Conservation (phyloP, 129 eudicot species). For the Erigeron canadensis region DNA sequence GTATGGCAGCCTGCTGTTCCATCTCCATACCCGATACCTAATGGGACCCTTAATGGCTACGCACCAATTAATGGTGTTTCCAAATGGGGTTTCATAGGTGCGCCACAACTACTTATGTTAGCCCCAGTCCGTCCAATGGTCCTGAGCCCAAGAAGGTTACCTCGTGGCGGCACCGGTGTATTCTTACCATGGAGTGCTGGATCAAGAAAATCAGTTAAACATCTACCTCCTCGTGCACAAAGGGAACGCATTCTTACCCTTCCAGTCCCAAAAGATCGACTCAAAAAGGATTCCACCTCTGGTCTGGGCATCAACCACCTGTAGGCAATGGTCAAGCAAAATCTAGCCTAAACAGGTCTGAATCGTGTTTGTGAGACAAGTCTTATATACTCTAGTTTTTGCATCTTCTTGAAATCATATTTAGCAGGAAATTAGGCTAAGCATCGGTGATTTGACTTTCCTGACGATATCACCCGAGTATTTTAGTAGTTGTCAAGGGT, state of each 20-base stretch:
- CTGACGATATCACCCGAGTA: constrained; percentile 19
- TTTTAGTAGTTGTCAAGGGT: constrained; percentile 15
- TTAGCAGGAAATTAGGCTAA: constrained; percentile 15
- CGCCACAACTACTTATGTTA: constrained; percentile 67
- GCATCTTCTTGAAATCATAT: background rate
- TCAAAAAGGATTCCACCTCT: constrained; percentile 42
- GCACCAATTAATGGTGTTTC: constrained; percentile 44
- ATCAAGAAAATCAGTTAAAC: constrained; percentile 53
- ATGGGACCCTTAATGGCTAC: constrained; percentile 39
- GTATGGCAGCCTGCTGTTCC: constrained; percentile 77
- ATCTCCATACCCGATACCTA: constrained; percentile 21
- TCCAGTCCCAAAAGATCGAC: constrained; percentile 40
- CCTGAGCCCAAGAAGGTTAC: constrained; percentile 49
- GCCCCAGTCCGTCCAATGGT: constrained; percentile 66
- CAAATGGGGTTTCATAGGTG: constrained; percentile 59
- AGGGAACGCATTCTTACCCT: constrained; percentile 65
- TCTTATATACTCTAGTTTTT: constrained; percentile 13
- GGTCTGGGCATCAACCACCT: constrained; percentile 35
- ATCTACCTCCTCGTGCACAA: constrained; percentile 84
- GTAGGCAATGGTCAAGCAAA: background rate
- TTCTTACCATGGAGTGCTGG: constrained; percentile 83
- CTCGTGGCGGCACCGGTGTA: constrained; percentile 87
- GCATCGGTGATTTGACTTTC: constrained; percentile 9
- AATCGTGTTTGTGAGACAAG: constrained; percentile 24
- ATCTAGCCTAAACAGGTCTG: constrained; percentile 10